Base-by-base conservation (phyloP, 192 early-diverging fungal genomes). In the Podila epigama region DNA sequence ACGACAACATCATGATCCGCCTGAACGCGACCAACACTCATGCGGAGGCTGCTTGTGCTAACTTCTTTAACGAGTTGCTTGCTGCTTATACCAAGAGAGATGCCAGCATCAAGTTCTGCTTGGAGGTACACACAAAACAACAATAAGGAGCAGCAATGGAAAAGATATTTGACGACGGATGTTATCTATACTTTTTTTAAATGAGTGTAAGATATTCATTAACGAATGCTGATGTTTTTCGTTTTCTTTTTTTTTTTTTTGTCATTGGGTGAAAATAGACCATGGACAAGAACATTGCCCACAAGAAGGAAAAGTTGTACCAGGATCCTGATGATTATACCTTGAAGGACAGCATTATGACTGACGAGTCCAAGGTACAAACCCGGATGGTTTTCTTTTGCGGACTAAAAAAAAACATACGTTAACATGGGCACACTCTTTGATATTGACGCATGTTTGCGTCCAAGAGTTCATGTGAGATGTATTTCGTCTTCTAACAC, bases 1-100 rank as follows among this genome's bases (percentile, higher is more conserved):
- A 94, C 66, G 91, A 94, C 77, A 94, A 91, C 75, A 92, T 94
- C 40, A 91, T 92, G 66, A 81, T 92, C 34, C 84, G 89, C 25
- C 80, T 94, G 63, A 94, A 94, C 79, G 83, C 80, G 33, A 92
- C 91, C n/a, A 82, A 92, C 69, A 91, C 89, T 4, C 85, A 88
- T 20, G 84, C 85, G 1, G 82, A 77, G 44, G 68, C 75, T 44
- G 86, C 86, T 13, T 94, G 92, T 55, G 67, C 79, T 29, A 85
- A 80, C 28, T 83, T 94, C 31, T 92, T 94, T 39, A 86, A 83
- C 27, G 80, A 89, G 32, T 79, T 94, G 42, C 77, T 89, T 20
- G 77, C 81, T 1, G 90, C 92, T 12, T 94, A 92, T 66, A 51
- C 64, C 37, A 84, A 87, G 63, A 81, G 92, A 11, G 91, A 90